phyloP scores from a whole-genome alignment of 331 rosid genomes.

The Pyrus hybrid region DNA sequence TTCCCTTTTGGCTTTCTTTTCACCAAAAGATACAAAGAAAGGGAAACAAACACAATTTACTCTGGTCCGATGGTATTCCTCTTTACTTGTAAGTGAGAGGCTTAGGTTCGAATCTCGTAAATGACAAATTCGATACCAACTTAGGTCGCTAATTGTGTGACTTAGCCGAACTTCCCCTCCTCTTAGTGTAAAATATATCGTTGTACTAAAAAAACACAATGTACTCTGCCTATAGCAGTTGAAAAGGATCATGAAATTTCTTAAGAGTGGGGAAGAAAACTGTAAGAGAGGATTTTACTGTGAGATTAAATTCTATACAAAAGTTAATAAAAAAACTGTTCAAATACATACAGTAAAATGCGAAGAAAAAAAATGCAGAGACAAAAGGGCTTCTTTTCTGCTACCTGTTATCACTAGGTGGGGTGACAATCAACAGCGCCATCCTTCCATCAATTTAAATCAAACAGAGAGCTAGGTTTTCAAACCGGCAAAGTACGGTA shows the following conservation, averaged over 20 bases:
- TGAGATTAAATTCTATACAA: neutral
- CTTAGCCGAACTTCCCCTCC: no score
- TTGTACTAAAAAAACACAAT: neutral
- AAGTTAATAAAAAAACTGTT: neutral
- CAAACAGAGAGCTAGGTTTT: neutral
- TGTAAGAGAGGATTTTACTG: no score
- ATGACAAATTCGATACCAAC: no score
- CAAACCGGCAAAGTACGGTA: constrained; percentile 14
- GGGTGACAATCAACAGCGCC: constrained; percentile 6
- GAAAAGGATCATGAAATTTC: neutral
- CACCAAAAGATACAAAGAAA: neutral
- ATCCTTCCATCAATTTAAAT: neutral
- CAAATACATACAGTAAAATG: neutral
- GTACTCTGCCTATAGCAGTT: no score
- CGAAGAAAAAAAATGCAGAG: neutral
- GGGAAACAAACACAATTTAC: no score
- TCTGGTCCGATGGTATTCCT: fast-evolving
- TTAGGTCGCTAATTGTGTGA: no score
- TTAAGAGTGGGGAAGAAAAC: neutral
- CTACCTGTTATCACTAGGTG: neutral
- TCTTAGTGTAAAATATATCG: no score
- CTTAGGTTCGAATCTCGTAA: no score
- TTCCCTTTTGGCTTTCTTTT: neutral
- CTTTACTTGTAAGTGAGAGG: no score
- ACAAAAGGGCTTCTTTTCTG: neutral